Evolutionary conservation across 345 rosid genomes (phyloP).

Genomic region (Euphorbia peplus): DNA sequence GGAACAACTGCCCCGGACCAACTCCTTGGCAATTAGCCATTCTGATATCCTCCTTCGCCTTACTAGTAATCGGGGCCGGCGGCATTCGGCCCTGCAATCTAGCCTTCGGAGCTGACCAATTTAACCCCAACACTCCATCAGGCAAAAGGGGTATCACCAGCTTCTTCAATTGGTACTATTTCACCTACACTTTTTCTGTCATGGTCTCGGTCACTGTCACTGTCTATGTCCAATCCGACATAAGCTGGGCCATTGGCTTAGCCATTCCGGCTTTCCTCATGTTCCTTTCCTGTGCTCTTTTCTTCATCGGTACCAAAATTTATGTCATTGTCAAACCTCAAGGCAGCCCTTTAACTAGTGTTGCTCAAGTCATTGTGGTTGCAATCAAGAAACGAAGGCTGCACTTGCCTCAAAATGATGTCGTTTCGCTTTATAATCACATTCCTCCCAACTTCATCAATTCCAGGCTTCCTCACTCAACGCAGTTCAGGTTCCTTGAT

Average conservation of each 20-base stretch:
- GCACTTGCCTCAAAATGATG: slow-evolving; percentile 13
- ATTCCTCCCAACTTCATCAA: slow-evolving; percentile 24
- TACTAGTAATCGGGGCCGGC: slow-evolving; percentile 38
- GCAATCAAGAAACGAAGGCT: slow-evolving; percentile 28
- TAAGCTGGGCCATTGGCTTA: slow-evolving; percentile 38
- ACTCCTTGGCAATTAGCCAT: slow-evolving; percentile 23
- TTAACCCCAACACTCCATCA: slow-evolving; percentile 30
- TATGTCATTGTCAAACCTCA: slow-evolving; percentile 39
- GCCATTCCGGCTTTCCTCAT: slow-evolving; percentile 37
- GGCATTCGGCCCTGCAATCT: slow-evolving; percentile 45
- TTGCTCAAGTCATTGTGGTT: slow-evolving; percentile 34
- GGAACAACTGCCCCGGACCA: slow-evolving; percentile 22
- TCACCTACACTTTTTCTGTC: slow-evolving; percentile 35
- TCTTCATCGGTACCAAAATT: slow-evolving; percentile 35
- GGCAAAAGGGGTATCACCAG: slow-evolving; percentile 35
- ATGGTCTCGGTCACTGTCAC: slow-evolving; percentile 26
- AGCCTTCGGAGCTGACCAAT: slow-evolving; percentile 47
- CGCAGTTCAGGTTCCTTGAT: slow-evolving; percentile 46
- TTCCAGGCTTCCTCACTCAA: slow-evolving; percentile 25
- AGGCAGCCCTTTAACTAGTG: slow-evolving; percentile 36
- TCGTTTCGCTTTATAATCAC: slow-evolving; percentile 21
- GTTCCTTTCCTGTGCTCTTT: slow-evolving; percentile 32
- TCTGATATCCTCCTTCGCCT: slow-evolving; percentile 21
- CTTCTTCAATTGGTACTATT: slow-evolving; percentile 44
- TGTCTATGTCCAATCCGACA: slow-evolving; percentile 33